Percentiles rank a stretch among this genome's conserved stretches.
phyloP scores from a whole-genome alignment of 2,329 filamentous ascomycete genomes.

The Trichoderma sp. region DNA sequence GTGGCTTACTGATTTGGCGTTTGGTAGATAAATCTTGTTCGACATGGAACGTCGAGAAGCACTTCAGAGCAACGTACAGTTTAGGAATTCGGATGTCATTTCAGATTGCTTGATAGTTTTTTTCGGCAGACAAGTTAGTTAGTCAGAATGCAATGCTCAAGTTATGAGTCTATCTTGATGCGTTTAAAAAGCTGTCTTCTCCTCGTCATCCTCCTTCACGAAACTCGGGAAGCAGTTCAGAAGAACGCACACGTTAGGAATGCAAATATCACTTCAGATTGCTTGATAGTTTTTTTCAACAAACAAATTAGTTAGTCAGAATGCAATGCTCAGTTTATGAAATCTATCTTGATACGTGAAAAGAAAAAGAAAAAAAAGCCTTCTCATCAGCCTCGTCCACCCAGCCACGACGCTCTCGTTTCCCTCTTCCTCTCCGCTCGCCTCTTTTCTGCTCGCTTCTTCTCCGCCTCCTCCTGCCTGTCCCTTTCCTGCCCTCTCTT shows the following conservation, averaged over 20 bases:
- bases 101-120: constrained; percentile 11
- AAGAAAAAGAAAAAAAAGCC: too few relatives aligned
- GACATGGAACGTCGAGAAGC: not conserved
- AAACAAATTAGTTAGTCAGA: constrained; percentile 4
- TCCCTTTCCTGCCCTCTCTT: constrained; percentile 37
- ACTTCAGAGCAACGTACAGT: not conserved
- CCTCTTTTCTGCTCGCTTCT: constrained; percentile 27
- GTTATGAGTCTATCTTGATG: not conserved
- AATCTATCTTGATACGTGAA: not conserved
- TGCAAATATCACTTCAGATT: not conserved
- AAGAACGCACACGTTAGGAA: not conserved
- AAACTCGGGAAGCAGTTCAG: not conserved
- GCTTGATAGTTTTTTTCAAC: not conserved
- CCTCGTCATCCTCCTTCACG: not conserved
- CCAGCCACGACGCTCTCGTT: constrained; percentile 17
- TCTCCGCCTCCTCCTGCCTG: constrained; percentile 33
- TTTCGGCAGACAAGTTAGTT: not conserved
- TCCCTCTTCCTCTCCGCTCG: constrained; percentile 3
- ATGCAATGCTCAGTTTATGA: constrained; percentile 1
- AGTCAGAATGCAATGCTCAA: constrained; percentile 13
- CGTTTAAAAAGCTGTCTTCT: not conserved
- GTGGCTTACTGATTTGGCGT: not conserved
- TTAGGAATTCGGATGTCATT: not conserved
- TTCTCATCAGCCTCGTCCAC: not conserved
- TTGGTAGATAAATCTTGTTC: not conserved